phyloP scores from a whole-genome alignment of 2,329 filamentous ascomycete species.

The Aspergillus novofumigatus region DNA sequence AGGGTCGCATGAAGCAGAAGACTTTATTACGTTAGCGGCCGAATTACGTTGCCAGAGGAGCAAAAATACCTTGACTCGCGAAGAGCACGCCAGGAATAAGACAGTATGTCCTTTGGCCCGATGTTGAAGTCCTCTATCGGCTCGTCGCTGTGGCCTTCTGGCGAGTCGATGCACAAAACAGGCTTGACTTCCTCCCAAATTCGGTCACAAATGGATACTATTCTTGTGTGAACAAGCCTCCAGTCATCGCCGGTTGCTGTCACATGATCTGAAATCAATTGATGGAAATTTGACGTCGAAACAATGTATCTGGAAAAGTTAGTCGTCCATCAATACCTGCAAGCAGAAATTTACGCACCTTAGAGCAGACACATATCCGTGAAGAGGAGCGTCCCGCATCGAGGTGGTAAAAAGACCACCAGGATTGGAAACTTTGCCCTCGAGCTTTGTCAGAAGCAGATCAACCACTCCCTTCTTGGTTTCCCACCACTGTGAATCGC shows the following conservation, averaged over 20 bases:
- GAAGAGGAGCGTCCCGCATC: conserved; percentile 62
- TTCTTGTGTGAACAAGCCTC: conserved; percentile 39
- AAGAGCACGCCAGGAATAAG: conserved; percentile 91
- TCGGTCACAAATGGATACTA: conserved; percentile 59
- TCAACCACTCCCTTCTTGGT: conserved; percentile 51
- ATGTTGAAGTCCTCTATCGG: conserved; percentile 66
- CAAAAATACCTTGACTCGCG: conserved; percentile 76
- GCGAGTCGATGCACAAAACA: conserved; percentile 87
- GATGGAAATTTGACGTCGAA: conserved; percentile 38
- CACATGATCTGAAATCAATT: conserved; percentile 24
- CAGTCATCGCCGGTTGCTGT: conserved; percentile 20
- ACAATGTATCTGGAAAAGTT: conserved; percentile 44
- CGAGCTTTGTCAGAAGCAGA: conserved; percentile 57
- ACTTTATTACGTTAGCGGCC: conserved; percentile 45
- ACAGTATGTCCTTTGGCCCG: conserved; percentile 79
- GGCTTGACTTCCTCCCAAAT: conserved; percentile 74
- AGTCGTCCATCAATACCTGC: background rate
- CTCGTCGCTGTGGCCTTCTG: conserved; percentile 69
- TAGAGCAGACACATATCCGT: conserved; percentile 66
- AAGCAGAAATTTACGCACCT: conserved; percentile 40
- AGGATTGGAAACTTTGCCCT: conserved; percentile 61
- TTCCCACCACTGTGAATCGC: conserved; percentile 24
- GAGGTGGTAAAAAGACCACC: conserved; percentile 63
- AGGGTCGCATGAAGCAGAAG: conserved; percentile 65
- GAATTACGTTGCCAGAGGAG: conserved; percentile 1